Evolutionary conservation across 768 basidiomycete genomes (phyloP), one percentile per base, ranked within the genome.

Genomic region (Pholiota molesta): DNA sequence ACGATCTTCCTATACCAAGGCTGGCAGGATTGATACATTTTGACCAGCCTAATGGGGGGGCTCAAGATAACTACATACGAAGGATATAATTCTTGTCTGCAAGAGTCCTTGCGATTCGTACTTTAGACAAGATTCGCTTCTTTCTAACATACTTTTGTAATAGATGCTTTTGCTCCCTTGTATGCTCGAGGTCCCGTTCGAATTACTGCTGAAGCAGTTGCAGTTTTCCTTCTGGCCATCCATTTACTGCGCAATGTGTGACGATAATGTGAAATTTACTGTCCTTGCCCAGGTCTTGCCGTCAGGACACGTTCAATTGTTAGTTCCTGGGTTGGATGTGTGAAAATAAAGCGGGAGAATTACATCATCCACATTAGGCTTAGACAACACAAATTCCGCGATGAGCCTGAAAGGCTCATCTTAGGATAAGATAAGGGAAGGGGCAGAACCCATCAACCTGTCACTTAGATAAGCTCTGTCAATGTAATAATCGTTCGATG

Each of bases 11-110:
- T 72, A 76, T 81, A 90, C 86, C 89, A 89, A 89, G 86, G 88
- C 78, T 82, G 81, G 75, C 81, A 75, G 79, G 76, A 65, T 69
- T 53, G 59, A 66, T 68, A 71, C 59, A 78, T 78, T 81, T 80
- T 79, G 80, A 68, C 76, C 66, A 69, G 79, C 88, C 80, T 86
- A 91, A 93, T 92, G 90, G 90, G 86, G 81, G 83, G 79, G 86
- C 89, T 86, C 89, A 73, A 91, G 86, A 92, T 37, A 14, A 73
- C 71, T 76, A 66, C 71, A 75, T 70, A 77, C 72, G 86, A 83
- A 77, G 82, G 84, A 84, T 85, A 86, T 90, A 92, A 92, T 92
- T 89, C 90, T 81, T 75, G 70, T 71, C 65, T 61, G 66, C 35
- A 26, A 5, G 57, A 21, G 45, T 69, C 66, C 66, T 67, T 52